Evolutionary conservation across 2,329 filamentous ascomycete genomes (phyloP).

Genomic region (Acephala macrosclerotiorum): DNA sequence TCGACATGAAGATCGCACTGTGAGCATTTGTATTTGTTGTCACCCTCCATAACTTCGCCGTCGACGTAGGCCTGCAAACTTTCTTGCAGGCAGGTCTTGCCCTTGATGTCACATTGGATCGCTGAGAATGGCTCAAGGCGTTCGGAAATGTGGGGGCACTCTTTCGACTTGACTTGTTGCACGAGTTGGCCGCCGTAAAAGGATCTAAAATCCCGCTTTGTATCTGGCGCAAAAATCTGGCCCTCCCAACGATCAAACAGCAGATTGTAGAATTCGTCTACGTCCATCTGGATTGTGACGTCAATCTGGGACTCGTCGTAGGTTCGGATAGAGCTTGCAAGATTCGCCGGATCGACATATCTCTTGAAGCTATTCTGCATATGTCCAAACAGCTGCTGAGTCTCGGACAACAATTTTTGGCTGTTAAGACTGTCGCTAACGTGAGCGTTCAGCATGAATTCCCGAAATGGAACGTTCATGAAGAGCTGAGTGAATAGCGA

Average conservation of each 20-base stretch:
- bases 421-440: constrained; percentile 61
- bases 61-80: constrained; percentile 95
- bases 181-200: constrained; percentile 94
- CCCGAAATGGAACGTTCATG: constrained; percentile 90
- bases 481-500: constrained; percentile 93
- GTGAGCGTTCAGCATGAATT: constrained; percentile 76
- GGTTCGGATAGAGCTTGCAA: constrained; percentile 80
- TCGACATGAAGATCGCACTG: constrained; percentile 89
- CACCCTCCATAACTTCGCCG: constrained; percentile 95
- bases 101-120: constrained; percentile 95
- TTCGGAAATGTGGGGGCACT: constrained; percentile 93
- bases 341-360: constrained; percentile 73
- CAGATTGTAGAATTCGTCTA: constrained; percentile 96
- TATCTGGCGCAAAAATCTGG: constrained; percentile 72
- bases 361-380: constrained; percentile 85
- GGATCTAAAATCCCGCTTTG: constrained; percentile 76
- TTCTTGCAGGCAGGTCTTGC: constrained; percentile 82
- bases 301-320: constrained; percentile 87
- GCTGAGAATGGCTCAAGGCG: constrained; percentile 90
- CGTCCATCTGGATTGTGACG: constrained; percentile 93
- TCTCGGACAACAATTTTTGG: constrained; percentile 76
- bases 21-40: constrained; percentile 98
- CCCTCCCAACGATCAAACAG: constrained; percentile 91
- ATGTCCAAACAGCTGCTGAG: constrained; percentile 81
- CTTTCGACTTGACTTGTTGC: constrained; percentile 93